phyloP scores from a whole-genome alignment of 192 early-diverging fungal genomes.

The Jimgerdemannia lactiflua region DNA sequence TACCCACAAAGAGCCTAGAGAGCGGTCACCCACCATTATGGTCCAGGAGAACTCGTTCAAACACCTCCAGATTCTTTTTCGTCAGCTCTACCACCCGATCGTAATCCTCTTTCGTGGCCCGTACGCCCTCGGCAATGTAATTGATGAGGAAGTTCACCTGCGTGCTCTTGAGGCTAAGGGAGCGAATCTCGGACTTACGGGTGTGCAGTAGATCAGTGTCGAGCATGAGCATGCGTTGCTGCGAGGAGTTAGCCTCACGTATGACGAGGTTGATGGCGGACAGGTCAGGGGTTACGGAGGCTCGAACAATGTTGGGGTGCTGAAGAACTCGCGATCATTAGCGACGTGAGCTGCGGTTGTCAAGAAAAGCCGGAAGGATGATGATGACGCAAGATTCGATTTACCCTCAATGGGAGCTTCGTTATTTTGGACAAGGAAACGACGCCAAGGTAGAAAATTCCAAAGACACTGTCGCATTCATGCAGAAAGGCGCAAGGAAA shows the following conservation, averaged over 20 bases:
- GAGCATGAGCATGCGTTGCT: neutral
- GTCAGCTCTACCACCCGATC: conserved; percentile 3
- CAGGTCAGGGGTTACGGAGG: conserved; percentile 17
- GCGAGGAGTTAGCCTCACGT: neutral
- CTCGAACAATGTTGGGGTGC: conserved; percentile 5
- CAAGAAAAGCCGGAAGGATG: too few relatives aligned
- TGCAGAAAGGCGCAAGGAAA: neutral
- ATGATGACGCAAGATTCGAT: too few relatives aligned
- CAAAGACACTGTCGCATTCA: conserved; percentile 16
- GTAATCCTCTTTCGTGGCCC: conserved; percentile 10
- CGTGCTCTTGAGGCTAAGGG: conserved; percentile 3
- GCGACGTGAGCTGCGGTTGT: too few relatives aligned
- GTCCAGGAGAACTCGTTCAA: conserved; percentile 8
- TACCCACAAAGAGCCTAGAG: neutral
- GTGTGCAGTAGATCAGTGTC: conserved; percentile 17
- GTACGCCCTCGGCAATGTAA: conserved; percentile 12
- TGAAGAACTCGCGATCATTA: neutral
- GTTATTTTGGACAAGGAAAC: conserved; percentile 12
- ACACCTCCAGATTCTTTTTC: conserved; percentile 1
- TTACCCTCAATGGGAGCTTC: conserved; percentile 1
- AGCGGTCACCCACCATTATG: conserved; percentile 4
- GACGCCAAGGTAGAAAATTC: conserved; percentile 18
- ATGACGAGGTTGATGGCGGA: conserved; percentile 11
- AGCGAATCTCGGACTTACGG: conserved; percentile 17
- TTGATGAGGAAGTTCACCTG: conserved; percentile 12